phyloP scores from a whole-genome alignment of 495 filamentous ascomycete genomes.

The Staphylotrichum tortipilum region DNA sequence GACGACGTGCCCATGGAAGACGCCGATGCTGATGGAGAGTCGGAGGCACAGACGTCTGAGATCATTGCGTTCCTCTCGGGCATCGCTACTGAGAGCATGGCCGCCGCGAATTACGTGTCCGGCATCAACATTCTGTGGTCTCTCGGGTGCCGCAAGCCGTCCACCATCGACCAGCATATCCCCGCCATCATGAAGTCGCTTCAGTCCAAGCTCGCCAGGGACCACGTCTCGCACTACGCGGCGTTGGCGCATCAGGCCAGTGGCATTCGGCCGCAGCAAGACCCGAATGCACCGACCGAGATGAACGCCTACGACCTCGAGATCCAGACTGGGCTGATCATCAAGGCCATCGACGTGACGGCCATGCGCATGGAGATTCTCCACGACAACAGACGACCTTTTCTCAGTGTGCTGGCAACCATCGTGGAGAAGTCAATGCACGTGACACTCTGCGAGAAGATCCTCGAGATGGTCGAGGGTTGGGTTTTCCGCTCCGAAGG shows the following conservation, averaged over 20 bases:
- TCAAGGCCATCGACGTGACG: conserved; percentile 89
- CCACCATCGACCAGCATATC: conserved; percentile 83
- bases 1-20: conserved; percentile 82
- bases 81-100: conserved; percentile 74
- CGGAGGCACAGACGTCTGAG: conserved; percentile 59
- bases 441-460: conserved; percentile 75
- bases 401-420: conserved; percentile 86
- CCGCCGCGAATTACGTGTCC: conserved; percentile 67
- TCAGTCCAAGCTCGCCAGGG: conserved; percentile 83
- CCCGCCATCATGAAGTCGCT: conserved; percentile 84
- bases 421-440: conserved; percentile 90
- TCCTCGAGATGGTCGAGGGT: conserved; percentile 83
- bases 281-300: conserved; percentile 44
- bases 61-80: conserved; percentile 72
- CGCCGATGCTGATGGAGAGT: conserved; percentile 75
- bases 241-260: conserved; percentile 40
- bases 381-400: conserved; percentile 85
- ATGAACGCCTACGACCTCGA: conserved; percentile 71
- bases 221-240: conserved; percentile 74
- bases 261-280: conserved; percentile 28
- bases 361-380: conserved; percentile 86
- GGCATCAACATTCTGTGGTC: conserved; percentile 90
- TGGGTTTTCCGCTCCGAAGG: conserved; percentile 95
- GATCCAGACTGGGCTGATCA: conserved; percentile 75
- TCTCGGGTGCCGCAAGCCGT: conserved; percentile 70